phyloP scores from a whole-genome alignment of 768 basidiomycete species.

The Amanita jacksonii region DNA sequence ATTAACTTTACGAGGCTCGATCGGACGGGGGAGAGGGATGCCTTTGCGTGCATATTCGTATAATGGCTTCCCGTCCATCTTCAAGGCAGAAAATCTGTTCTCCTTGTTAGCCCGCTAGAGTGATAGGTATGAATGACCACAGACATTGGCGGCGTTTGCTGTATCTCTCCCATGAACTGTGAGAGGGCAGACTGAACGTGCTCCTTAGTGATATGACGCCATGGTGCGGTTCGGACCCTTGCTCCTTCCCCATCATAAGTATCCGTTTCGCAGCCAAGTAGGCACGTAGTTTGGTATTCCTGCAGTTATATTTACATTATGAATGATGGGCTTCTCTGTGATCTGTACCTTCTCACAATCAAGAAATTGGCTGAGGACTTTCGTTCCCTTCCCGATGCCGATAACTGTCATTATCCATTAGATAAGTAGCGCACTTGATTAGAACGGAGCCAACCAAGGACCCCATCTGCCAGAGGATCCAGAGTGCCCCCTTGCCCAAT shows the following conservation, averaged over 20 bases:
- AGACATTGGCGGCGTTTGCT: slow-evolving; percentile 89
- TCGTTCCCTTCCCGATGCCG: slow-evolving; percentile 85
- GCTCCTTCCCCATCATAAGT: slow-evolving; percentile 89
- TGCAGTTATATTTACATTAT: slow-evolving; percentile 20
- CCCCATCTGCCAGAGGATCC: slow-evolving; percentile 94
- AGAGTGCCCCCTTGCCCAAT: slow-evolving; percentile 92
- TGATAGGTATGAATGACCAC: slow-evolving; percentile 14
- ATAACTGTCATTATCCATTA: slow-evolving; percentile 48
- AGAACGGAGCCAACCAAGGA: slow-evolving; percentile 52
- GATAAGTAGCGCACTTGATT: neutral
- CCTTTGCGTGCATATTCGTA: slow-evolving; percentile 94
- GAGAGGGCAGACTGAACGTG: slow-evolving; percentile 59
- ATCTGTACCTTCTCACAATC: slow-evolving; percentile 75
- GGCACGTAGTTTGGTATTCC: slow-evolving; percentile 88
- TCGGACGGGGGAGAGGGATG: slow-evolving; percentile 89
- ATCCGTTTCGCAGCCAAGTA: slow-evolving; percentile 93
- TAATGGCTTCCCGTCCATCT: slow-evolving; percentile 94
- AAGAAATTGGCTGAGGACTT: slow-evolving; percentile 72
- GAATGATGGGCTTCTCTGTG: neutral
- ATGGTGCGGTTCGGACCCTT: slow-evolving; percentile 65
- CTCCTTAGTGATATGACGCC: slow-evolving; percentile 77
- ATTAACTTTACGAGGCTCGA: slow-evolving; percentile 75
- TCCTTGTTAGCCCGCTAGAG: neutral
- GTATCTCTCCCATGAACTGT: slow-evolving; percentile 78
- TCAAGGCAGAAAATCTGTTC: slow-evolving; percentile 88